phyloP scores from a whole-genome alignment of 805 yeast genomes.

The Wickerhamomyces sydowiorum region DNA sequence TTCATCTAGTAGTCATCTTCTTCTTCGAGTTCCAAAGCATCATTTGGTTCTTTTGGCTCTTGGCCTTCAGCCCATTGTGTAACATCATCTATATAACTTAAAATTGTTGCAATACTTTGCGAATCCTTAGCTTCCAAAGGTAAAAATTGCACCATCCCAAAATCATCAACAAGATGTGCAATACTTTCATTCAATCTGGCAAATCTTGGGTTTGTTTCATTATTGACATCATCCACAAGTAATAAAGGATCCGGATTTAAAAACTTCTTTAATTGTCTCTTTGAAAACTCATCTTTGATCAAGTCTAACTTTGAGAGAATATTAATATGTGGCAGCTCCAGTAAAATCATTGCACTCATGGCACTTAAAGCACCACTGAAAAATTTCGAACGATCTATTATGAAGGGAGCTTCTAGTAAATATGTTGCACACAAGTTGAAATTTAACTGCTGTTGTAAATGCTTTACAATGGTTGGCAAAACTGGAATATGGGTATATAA shows the following conservation, averaged over 20 bases:
- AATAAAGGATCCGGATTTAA: slow-evolving; percentile 89
- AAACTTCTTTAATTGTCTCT: slow-evolving; percentile 73
- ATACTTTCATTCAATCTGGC: slow-evolving; percentile 71
- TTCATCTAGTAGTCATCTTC: slow-evolving; percentile 25
- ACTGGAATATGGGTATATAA: slow-evolving; percentile 92
- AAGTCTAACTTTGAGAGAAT: slow-evolving; percentile 83
- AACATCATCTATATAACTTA: slow-evolving; percentile 91
- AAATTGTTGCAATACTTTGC: slow-evolving; percentile 71
- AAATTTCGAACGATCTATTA: slow-evolving; percentile 84
- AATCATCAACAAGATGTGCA: slow-evolving; percentile 90
- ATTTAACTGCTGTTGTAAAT: slow-evolving; percentile 70
- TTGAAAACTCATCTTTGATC: slow-evolving; percentile 71
- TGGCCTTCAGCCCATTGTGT: slow-evolving; percentile 97
- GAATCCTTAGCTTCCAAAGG: slow-evolving; percentile 80
- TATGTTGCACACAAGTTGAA: slow-evolving; percentile 92
- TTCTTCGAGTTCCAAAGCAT: slow-evolving; percentile 61
- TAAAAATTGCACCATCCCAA: slow-evolving; percentile 96
- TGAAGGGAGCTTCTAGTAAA: slow-evolving; percentile 89
- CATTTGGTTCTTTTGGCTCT: slow-evolving; percentile 95
- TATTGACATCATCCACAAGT: slow-evolving; percentile 44
- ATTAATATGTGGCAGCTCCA: slow-evolving; percentile 93
- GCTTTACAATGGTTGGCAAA: slow-evolving; percentile 82
- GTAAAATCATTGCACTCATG: slow-evolving; percentile 95
- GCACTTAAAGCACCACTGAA: slow-evolving; percentile 95
- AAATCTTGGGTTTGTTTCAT: slow-evolving; percentile 55